A percentile compares a stretch with the other conserved stretches of the same genome.
phyloP scores from a whole-genome alignment of 495 filamentous ascomycete genomes.

The Annulohypoxylon nitens region DNA sequence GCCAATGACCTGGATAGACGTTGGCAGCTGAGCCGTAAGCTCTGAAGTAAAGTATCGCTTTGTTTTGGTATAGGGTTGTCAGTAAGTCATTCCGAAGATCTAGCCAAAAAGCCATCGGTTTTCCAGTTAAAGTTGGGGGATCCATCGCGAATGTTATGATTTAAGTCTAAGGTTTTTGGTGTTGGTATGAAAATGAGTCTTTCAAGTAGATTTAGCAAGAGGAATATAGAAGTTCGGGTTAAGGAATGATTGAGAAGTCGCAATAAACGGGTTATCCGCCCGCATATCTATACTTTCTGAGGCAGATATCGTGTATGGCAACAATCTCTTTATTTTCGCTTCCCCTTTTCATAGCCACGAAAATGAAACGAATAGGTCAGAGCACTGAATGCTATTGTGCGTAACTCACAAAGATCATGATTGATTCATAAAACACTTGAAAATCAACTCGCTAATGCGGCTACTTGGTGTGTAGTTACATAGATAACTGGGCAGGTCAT shows the following conservation, averaged over 20 bases:
- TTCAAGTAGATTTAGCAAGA: not conserved
- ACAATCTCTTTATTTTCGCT: not conserved
- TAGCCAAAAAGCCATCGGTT: not conserved
- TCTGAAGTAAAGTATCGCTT: constrained; percentile 13
- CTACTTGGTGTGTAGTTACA: too few species aligned
- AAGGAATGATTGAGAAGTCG: not conserved
- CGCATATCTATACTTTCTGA: not conserved
- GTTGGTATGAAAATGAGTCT: not conserved
- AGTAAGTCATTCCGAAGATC: not conserved
- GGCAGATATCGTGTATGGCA: not conserved
- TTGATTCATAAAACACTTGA: not conserved
- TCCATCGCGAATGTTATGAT: constrained; percentile 5
- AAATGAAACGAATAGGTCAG: not conserved
- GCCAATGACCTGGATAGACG: not conserved
- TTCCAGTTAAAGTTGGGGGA: constrained; percentile 7
- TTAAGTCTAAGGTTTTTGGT: not conserved
- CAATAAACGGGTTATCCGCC: too few species aligned
- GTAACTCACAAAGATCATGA: not conserved
- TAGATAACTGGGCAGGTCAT: too few species aligned
- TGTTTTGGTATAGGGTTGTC: not conserved
- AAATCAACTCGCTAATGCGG: too few species aligned
- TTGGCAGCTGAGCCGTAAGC: not conserved
- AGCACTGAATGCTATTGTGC: not conserved
- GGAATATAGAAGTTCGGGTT: not conserved
- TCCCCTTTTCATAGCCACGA: not conserved